These are phyloP conservation scores for Trichoderma erinaceum DNA, from an alignment of 495 filamentous ascomycete genomes.

Conservation along the genomic window DNA sequence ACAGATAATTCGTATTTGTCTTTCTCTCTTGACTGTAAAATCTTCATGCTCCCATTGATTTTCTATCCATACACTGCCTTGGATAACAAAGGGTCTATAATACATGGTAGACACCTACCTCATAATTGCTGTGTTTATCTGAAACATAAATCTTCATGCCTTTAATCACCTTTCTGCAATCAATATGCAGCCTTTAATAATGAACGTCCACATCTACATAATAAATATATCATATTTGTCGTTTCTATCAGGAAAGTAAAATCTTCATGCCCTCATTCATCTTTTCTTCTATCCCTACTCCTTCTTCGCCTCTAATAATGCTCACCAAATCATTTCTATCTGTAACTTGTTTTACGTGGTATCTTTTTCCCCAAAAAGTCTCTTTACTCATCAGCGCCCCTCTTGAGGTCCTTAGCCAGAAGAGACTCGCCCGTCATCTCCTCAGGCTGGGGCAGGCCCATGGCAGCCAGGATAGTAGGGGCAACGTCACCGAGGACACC, in stretches of 20 bases:
- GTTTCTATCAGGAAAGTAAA: neutral
- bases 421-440: constrained; percentile 89
- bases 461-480: constrained; percentile 79
- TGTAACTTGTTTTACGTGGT: neutral
- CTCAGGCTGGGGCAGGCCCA: constrained; percentile 83
- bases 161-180: too few species aligned
- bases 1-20: neutral
- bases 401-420: constrained; percentile 55
- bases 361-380: neutral
- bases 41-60: neutral
- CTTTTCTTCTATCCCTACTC: neutral
- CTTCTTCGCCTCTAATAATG: neutral
- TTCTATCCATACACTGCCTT: neutral
- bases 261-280: neutral
- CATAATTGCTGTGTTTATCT: too few species aligned
- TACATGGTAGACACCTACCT: too few species aligned
- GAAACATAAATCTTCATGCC: too few species aligned
- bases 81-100: too few species aligned
- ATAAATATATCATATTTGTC: neutral
- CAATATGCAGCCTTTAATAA: too few species aligned
- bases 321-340: neutral
- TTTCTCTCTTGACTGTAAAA: neutral
- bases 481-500: constrained; percentile 96
- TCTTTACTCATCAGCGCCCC: constrained; percentile 1
- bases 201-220: too few species aligned